Base-by-base conservation (phyloP, 345 rosid species). In the Ailanthus altissimus region DNA sequence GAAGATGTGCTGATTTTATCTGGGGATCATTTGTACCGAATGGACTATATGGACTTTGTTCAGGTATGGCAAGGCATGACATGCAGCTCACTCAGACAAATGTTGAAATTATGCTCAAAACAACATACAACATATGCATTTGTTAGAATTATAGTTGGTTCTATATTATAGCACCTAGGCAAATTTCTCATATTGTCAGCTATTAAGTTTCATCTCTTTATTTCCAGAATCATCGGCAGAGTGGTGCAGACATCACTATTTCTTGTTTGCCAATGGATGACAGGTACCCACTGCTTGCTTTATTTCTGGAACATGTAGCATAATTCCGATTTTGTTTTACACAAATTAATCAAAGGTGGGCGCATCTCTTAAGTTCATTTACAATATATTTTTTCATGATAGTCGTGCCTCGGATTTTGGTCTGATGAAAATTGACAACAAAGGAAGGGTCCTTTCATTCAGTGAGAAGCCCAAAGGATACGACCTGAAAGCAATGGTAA, bases 381-480 rank as follows among this genome's bases (percentile, higher is more conserved):
- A 20, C 73, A 47, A 50, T 16, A 61, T 78, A 59, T 77, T 77
- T 80, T 81, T 78, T 65, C 78, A 72, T 85, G 85, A 81, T 87
- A 95, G 98, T 73, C 98, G 98, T 79, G 99, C 99, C 83, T 92
- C 99, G 73, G 97, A 92, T 79, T 95, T 95, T 70, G 99, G 99
- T 78, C 90, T 95, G 38, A 92, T 95, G 99, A 95, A 92, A 93
- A 93, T 95, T 64, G 92, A 95, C 89, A 87, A 87, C 45, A 92
- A 88, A 71, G 99, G 97, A 83, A 89, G 91, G 80, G 80, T 95
- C 73, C 81, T 90, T 63, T 90, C 90, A 8, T 95, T 95, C 86
- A 90, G 94, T 72, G 98, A 95, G 87, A 95, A 95, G 85, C 98
- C 99, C 26, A 95, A 57, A 88, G 99, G 97, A 79, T 60, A 23